phyloP scores from a whole-genome alignment of 495 filamentous ascomycete genomes.

The Penicillium samsonianum region DNA sequence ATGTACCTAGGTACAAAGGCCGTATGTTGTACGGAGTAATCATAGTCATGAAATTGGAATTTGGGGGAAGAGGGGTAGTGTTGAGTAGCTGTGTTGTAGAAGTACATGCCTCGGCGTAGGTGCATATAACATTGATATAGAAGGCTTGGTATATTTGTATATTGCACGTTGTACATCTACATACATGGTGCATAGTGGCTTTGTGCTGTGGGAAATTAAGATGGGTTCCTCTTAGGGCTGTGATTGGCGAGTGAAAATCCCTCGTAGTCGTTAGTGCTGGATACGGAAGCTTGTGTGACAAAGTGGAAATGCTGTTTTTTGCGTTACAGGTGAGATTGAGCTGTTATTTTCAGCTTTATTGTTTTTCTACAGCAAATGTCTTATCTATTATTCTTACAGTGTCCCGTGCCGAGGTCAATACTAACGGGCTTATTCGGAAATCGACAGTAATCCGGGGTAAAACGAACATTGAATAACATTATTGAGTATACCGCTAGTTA shows the following conservation, averaged over 20 bases:
- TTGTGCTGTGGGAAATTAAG: conserved; percentile 8
- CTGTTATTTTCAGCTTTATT: neutral
- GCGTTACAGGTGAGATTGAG: neutral
- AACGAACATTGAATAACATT: neutral
- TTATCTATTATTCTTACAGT: neutral
- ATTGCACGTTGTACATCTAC: neutral
- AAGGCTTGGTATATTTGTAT: neutral
- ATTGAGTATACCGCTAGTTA: neutral
- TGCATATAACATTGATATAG: conserved; percentile 7
- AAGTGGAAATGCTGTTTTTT: conserved; percentile 5
- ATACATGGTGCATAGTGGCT: neutral
- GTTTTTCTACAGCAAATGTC: too few species aligned
- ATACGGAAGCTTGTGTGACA: conserved; percentile 13
- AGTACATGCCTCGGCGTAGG: conserved; percentile 1
- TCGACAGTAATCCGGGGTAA: conserved; percentile 10
- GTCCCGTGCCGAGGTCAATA: conserved; percentile 8
- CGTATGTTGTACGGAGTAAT: too few species aligned
- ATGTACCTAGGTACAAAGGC: too few species aligned
- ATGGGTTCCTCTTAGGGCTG: neutral
- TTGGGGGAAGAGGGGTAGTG: neutral
- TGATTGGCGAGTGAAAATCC: conserved; percentile 35
- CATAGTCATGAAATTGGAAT: neutral
- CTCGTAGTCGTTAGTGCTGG: conserved; percentile 26
- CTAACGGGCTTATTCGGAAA: conserved; percentile 9
- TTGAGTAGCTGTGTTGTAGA: neutral